Conservation (phyloP, 2,329 filamentous ascomycete genomes). For the Catunica adiposa region DNA sequence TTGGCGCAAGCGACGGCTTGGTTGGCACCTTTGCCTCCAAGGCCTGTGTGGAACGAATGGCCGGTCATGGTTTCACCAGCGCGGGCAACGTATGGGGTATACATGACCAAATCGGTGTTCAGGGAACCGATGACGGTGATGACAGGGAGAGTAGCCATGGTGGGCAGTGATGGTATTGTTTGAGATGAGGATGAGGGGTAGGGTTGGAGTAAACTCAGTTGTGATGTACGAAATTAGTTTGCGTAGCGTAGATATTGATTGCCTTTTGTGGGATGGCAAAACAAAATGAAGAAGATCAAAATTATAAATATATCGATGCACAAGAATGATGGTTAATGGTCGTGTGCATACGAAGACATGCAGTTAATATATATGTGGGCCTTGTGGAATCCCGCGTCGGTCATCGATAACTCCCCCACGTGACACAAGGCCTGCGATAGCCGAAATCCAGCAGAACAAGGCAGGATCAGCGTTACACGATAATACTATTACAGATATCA, state of each 20-base stretch:
- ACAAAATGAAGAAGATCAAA: too few species aligned
- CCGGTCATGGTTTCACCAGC: conserved; percentile 55
- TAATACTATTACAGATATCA: too few species aligned
- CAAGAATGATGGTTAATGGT: too few species aligned
- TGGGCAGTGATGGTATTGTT: background rate
- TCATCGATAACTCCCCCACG: conserved; percentile 4
- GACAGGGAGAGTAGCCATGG: conserved; percentile 19
- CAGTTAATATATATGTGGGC: background rate
- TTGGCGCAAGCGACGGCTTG: conserved; percentile 51
- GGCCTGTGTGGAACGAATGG: conserved; percentile 29
- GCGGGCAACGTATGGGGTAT: conserved; percentile 48
- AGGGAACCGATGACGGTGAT: conserved; percentile 57
- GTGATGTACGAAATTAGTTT: too few species aligned
- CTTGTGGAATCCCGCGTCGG: conserved; percentile 3
- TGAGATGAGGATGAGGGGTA: background rate
- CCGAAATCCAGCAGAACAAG: background rate
- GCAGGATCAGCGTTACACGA: too few species aligned
- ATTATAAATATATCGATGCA: too few species aligned
- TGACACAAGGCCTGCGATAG: background rate
- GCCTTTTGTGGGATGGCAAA: too few species aligned
- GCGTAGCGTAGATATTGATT: too few species aligned
- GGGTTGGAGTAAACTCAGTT: background rate
- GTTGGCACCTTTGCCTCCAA: conserved; percentile 59
- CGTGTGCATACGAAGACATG: too few species aligned
- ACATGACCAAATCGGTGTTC: conserved; percentile 56